Evolutionary conservation across 371 early-diverging fungal genomes (phyloP).

Genomic region (Batrachochytrium dendrobatidis): DNA sequence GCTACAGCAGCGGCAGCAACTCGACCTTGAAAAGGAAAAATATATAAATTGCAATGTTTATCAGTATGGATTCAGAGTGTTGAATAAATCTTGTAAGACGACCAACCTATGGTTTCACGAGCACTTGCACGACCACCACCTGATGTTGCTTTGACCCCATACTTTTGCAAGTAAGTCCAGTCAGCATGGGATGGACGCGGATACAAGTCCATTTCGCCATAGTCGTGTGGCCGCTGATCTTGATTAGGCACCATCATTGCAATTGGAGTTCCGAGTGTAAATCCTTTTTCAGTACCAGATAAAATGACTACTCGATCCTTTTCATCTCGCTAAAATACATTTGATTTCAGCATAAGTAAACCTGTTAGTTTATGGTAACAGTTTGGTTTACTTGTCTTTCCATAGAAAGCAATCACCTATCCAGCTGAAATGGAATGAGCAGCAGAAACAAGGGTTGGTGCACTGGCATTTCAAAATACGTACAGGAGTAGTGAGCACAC

Average conservation of each 20-base stretch:
- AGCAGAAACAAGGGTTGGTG: too few species aligned
- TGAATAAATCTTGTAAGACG: background rate
- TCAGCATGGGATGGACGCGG: slow-evolving; percentile 97
- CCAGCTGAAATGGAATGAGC: too few species aligned
- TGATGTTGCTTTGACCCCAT: slow-evolving; percentile 87
- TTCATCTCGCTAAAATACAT: slow-evolving; percentile 74
- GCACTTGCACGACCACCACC: slow-evolving; percentile 95
- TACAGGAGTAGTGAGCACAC: slow-evolving; percentile 90
- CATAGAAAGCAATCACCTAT: background rate
- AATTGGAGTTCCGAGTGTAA: slow-evolving; percentile 92
- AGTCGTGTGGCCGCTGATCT: slow-evolving; percentile 94
- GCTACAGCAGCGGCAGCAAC: slow-evolving; percentile 95
- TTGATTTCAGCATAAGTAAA: background rate
- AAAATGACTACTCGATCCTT: slow-evolving; percentile 85
- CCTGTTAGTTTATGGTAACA: background rate
- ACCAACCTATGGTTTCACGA: slow-evolving; percentile 85
- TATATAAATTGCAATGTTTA: background rate
- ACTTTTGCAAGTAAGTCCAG: slow-evolving; percentile 92
- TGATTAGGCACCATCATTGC: slow-evolving; percentile 85
- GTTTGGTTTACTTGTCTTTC: background rate
- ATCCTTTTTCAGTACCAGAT: slow-evolving; percentile 89
- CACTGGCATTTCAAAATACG: too few species aligned
- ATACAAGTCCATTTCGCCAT: slow-evolving; percentile 71
- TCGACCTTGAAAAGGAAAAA: slow-evolving; percentile 46
- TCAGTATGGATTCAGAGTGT: background rate